Base-by-base conservation (phyloP, 2,329 filamentous ascomycete genomes). In the Pseudofabraea citricarpa region DNA sequence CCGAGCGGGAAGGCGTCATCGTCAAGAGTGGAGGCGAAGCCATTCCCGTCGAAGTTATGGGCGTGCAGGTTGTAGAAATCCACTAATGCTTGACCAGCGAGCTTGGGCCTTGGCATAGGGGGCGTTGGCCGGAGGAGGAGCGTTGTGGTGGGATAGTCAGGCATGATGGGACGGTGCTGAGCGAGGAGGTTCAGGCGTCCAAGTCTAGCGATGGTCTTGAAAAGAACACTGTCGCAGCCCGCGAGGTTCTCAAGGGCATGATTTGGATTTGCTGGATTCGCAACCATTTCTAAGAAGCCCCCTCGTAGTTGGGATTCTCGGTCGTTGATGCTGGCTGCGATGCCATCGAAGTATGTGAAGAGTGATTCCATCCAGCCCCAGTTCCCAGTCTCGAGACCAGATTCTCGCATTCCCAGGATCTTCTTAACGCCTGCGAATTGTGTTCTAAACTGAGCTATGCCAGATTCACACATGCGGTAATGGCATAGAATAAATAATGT, bases 341-440 rank as follows among this genome's bases (percentile, higher is more conserved):
- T 88, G 43, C 90, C 88, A 63, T 96, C 91, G 60, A 95, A 94
- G 74, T 91, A 95, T 24, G 88, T 93, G 59, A 96, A 96, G 54
- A 95, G 81, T 32, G 88, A 83, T 57, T 94, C 87, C 70, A 95
- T 91, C 90, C 90, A 96, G 10, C 83, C 80, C 46, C 88, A 85
- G 48, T 90, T 86, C 40, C 81, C 70, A 10, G 72, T 72, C 36
- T 78, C 64, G 57, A 81, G 57, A 61, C 74, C 66, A 60, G 79
- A 71, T 51, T 85, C 78, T 46, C 90, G 78, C 68, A 95, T 79
- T 4, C 83, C 79, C 9, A 96, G 75, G 23, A 97, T 81, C 70
- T 94, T 94, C 66, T 90, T 90, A 29, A 96, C 90, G 0, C 91
- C 90, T 1, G 89, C 89, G 57, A 96, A 90, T 61, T 96, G 91